Percentiles rank a stretch among this genome's conserved stretches.
These are phyloP conservation scores for Neurospora sp. DNA, from an alignment of 495 filamentous ascomycete species.

Conservation along the genomic window DNA sequence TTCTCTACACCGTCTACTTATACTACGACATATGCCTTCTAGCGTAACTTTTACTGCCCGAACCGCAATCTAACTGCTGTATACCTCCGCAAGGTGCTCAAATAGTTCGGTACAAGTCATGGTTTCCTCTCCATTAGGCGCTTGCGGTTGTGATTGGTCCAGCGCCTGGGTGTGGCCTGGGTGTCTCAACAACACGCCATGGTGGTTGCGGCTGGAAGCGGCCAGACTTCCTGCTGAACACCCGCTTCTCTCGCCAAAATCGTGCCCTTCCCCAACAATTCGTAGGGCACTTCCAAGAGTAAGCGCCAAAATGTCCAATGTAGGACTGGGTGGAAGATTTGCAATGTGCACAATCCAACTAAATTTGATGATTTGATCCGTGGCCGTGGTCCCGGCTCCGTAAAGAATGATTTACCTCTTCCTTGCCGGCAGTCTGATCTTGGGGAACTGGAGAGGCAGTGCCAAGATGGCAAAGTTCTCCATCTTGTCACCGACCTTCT, in stretches of 20 bases:
- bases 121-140: not conserved
- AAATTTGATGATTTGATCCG: not conserved
- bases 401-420: conserved; percentile 4
- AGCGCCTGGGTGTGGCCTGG: not conserved
- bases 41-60: not conserved
- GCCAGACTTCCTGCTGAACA: not conserved
- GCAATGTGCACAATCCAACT: not conserved
- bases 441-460: conserved; percentile 77
- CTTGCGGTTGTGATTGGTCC: not conserved
- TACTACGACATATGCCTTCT: not conserved
- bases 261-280: not conserved
- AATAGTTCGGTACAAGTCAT: not conserved
- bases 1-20: not conserved
- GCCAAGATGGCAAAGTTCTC: conserved; percentile 58
- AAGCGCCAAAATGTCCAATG: not conserved
- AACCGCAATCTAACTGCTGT: not conserved
- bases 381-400: not conserved
- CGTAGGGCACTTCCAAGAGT: not conserved
- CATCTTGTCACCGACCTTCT: conserved; percentile 38
- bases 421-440: conserved; percentile 23
- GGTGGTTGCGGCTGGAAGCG: not conserved
- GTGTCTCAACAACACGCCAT: not conserved
- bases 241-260: not conserved
- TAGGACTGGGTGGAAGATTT: not conserved
- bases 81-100: not conserved